Conservation (phyloP, 1,139 yeast genomes). For the Magnusiomyces clavatus region DNA sequence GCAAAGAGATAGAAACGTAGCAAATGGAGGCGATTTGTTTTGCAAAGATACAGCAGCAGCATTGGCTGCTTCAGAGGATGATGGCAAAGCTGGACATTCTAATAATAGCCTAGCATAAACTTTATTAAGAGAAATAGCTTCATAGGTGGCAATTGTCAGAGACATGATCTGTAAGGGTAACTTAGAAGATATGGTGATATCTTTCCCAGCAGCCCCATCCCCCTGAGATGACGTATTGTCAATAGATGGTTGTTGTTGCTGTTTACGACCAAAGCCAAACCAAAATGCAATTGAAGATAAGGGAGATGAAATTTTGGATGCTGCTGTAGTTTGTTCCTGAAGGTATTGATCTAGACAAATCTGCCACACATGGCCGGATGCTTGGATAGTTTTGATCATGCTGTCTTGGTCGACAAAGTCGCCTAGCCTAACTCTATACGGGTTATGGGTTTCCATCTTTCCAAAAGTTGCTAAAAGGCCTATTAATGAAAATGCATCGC, state of each 20-base stretch:
- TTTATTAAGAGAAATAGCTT: conserved; percentile 32
- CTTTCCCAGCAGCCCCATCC: too few relatives aligned
- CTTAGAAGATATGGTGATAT: neutral
- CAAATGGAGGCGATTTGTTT: conserved; percentile 19
- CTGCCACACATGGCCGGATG: conserved; percentile 27
- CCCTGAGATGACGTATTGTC: too few relatives aligned
- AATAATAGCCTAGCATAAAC: conserved; percentile 29
- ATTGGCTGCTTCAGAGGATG: conserved; percentile 4
- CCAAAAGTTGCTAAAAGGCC: conserved; percentile 34
- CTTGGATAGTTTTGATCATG: conserved; percentile 29
- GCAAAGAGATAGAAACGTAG: conserved; percentile 27
- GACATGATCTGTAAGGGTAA: conserved; percentile 24
- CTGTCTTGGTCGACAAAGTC: conserved; percentile 34
- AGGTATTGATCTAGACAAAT: conserved; percentile 21
- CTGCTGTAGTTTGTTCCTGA: neutral
- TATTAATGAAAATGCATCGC: conserved; percentile 32
- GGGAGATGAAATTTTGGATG: neutral
- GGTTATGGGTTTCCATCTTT: conserved; percentile 31
- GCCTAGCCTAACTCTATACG: conserved; percentile 33
- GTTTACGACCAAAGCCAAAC: conserved; percentile 1
- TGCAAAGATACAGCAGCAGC: conserved; percentile 7
- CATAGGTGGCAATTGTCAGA: conserved; percentile 31
- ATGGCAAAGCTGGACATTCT: conserved; percentile 20
- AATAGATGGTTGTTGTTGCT: too few relatives aligned
- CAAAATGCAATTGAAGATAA: neutral